Percentiles rank a stretch among this genome's conserved stretches.
These are phyloP conservation scores for Leishmania braziliensis DNA, from an alignment of 208 protist species.

Conservation along the genomic window DNA sequence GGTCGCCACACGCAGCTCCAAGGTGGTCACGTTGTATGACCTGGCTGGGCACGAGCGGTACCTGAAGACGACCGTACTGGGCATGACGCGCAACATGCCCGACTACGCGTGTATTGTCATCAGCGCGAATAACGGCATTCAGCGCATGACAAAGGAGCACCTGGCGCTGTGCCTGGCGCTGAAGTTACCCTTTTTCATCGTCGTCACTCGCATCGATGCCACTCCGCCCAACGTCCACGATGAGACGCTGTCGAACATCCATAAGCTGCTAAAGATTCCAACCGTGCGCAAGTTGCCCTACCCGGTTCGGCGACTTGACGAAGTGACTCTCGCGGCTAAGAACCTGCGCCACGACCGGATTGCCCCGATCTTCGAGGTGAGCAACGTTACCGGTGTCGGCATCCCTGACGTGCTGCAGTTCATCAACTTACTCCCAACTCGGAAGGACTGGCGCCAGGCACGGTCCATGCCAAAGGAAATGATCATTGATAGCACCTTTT, in stretches of 20 bases:
- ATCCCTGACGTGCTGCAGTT: conserved; percentile 86
- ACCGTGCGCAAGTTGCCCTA: conserved; percentile 94
- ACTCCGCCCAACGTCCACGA: conserved; percentile 92
- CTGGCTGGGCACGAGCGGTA: conserved; percentile 98
- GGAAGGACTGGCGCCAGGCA: conserved; percentile 89
- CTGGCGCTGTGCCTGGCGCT: conserved; percentile 96
- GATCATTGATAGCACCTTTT: conserved; percentile 93
- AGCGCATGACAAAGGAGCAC: conserved; percentile 97
- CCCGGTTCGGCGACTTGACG: conserved; percentile 81
- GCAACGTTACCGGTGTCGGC: conserved; percentile 95
- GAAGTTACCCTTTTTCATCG: conserved; percentile 95
- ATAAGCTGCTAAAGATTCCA: conserved; percentile 94
- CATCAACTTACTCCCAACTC: conserved; percentile 91
- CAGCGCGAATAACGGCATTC: conserved; percentile 92
- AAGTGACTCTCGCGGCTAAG: conserved; percentile 93
- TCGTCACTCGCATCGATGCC: conserved; percentile 97
- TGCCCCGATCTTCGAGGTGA: conserved; percentile 92
- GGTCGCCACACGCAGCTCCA: conserved; percentile 80
- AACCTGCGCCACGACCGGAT: conserved; percentile 91
- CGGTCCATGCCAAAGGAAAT: conserved; percentile 78
- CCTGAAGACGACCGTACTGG: conserved; percentile 97
- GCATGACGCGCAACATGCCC: conserved; percentile 96
- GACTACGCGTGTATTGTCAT: conserved; percentile 96
- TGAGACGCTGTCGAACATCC: conserved; percentile 87
- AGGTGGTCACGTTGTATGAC: conserved; percentile 97